Conservation (phyloP, 148 eudicot genomes). For the Drosera capensis region DNA sequence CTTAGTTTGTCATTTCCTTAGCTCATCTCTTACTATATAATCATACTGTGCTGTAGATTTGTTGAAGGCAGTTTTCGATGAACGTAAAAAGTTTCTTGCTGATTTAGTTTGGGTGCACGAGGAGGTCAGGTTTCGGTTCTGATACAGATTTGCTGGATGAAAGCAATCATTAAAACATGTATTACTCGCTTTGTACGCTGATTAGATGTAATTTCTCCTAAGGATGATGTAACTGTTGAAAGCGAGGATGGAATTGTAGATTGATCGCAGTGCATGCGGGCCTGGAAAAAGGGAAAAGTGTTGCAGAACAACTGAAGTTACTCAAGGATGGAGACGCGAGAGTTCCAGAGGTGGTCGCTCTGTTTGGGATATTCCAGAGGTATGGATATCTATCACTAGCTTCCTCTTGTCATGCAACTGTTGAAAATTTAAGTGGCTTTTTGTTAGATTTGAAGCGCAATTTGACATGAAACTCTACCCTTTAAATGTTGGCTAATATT, state of each 20-base stretch:
- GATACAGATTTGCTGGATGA: not conserved
- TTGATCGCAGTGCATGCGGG: constrained; percentile 87
- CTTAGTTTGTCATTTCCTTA: too few relatives aligned
- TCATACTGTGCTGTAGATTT: too few relatives aligned
- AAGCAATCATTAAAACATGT: too few relatives aligned
- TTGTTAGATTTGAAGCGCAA: not conserved
- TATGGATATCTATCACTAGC: constrained; percentile 4
- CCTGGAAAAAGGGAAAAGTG: constrained; percentile 45
- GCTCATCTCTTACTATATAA: too few relatives aligned
- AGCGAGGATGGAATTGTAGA: constrained; percentile 48
- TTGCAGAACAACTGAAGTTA: constrained; percentile 47
- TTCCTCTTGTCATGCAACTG: not conserved
- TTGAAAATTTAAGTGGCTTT: not conserved
- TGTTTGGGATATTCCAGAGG: constrained; percentile 87
- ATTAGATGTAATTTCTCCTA: not conserved
- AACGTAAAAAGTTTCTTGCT: constrained; percentile 83
- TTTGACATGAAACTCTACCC: too few relatives aligned
- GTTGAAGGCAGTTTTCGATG: constrained; percentile 68
- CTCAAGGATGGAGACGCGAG: constrained; percentile 60
- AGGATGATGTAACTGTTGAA: constrained; percentile 61
- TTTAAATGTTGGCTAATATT: too few relatives aligned
- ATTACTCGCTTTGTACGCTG: not conserved
- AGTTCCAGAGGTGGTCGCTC: constrained; percentile 57
- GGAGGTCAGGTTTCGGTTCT: constrained; percentile 34
- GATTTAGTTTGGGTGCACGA: constrained; percentile 89